phyloP scores from a whole-genome alignment of 805 yeast genomes.

The Metschnikowia bowlesiae region DNA sequence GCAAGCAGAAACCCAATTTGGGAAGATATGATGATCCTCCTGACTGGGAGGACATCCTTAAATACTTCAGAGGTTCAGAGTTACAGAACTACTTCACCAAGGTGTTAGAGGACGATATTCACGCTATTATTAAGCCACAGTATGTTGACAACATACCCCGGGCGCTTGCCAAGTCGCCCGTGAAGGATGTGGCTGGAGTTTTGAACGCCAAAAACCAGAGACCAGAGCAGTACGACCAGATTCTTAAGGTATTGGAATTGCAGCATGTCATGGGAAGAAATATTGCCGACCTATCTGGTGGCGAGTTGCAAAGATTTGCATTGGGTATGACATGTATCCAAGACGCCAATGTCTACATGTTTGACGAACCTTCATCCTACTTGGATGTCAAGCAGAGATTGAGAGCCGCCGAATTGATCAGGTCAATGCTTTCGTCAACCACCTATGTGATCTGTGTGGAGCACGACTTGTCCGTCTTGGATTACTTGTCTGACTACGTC shows the following conservation, averaged over 20 bases:
- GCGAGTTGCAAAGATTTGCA: slow-evolving; percentile 97
- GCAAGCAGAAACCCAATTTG: slow-evolving; percentile 94
- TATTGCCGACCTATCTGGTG: slow-evolving; percentile 88
- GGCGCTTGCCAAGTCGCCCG: slow-evolving; percentile 84
- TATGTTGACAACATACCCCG: slow-evolving; percentile 97
- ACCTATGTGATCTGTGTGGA: slow-evolving; percentile 93
- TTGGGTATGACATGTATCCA: slow-evolving; percentile 97
- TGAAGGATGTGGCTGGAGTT: slow-evolving; percentile 80
- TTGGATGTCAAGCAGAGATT: slow-evolving; percentile 98
- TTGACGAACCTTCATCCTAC: slow-evolving; percentile 98
- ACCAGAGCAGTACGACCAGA: slow-evolving; percentile 57
- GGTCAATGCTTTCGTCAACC: slow-evolving; percentile 74
- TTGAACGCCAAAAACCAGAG: slow-evolving; percentile 75
- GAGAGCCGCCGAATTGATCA: slow-evolving; percentile 92
- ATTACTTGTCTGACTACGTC: slow-evolving; percentile 92
- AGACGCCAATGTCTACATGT: slow-evolving; percentile 94
- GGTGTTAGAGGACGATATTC: slow-evolving; percentile 87
- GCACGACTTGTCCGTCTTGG: slow-evolving; percentile 97
- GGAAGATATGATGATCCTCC: slow-evolving; percentile 96
- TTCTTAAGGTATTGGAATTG: slow-evolving; percentile 70
- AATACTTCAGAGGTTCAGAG: slow-evolving; percentile 93
- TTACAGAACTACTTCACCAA: slow-evolving; percentile 94
- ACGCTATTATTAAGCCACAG: slow-evolving; percentile 98
- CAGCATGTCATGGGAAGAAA: slow-evolving; percentile 78
- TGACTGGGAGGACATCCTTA: slow-evolving; percentile 91